These are phyloP conservation scores for Litsea cubeba DNA, from an alignment of 164 flowering plant species.

Conservation along the genomic window DNA sequence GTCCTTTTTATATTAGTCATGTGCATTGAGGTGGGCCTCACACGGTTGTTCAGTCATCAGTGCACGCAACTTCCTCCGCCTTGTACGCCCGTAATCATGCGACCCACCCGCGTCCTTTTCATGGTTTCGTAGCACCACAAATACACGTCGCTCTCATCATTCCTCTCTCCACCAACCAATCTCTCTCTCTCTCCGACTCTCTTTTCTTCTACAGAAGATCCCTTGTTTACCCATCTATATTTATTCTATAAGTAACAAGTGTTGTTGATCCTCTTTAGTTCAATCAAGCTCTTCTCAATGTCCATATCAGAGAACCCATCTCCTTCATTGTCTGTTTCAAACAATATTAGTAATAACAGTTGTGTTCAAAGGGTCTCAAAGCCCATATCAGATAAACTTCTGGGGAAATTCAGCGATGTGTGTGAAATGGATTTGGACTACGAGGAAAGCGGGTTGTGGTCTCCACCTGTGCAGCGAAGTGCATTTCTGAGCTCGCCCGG, in stretches of 20 bases:
- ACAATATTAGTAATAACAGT: neutral
- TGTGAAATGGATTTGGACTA: constrained; percentile 60
- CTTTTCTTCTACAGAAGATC: neutral
- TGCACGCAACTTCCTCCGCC: too few relatives aligned
- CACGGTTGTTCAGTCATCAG: too few relatives aligned
- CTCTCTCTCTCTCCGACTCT: neutral
- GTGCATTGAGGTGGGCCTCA: too few relatives aligned
- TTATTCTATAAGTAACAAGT: too few relatives aligned
- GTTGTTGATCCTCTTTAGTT: neutral
- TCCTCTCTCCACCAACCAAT: neutral
- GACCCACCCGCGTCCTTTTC: constrained; percentile 1
- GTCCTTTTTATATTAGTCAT: too few relatives aligned
- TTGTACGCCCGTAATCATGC: neutral
- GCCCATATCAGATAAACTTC: constrained; percentile 49
- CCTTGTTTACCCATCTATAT: neutral
- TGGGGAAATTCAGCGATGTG: constrained; percentile 56
- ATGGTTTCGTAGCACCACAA: constrained; percentile 1
- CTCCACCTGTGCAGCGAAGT: constrained; percentile 52
- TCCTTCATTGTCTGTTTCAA: constrained; percentile 8
- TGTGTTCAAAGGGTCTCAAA: constrained; percentile 48
- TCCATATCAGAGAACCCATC: constrained; percentile 6
- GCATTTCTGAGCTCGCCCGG: constrained; percentile 53
- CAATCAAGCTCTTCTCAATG: neutral
- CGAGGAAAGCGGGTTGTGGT: constrained; percentile 73
- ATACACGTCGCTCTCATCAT: constrained; percentile 4